Evolutionary conservation across 805 yeast genomes (phyloP), one percentile per base, ranked within the genome.

Genomic region (Kodamaea sagamina): DNA sequence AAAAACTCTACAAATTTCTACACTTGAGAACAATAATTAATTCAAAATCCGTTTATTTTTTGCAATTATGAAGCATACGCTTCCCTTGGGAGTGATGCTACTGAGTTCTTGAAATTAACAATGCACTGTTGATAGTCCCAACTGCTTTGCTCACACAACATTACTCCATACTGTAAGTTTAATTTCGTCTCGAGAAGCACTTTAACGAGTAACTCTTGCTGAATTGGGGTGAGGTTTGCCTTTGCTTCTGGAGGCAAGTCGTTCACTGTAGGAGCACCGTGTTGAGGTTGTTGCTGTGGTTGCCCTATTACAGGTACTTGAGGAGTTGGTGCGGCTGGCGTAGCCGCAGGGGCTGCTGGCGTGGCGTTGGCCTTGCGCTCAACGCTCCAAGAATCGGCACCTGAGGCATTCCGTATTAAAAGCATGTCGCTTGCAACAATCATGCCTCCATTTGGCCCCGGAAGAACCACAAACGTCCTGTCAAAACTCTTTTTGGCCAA

Each of bases 381-480:
- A 8, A 32, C n/a, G 18, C 52, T 54, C 90, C 92, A 87, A 0
- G 87, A 75, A 19, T 75, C 71, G 17, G 65, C 52, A 3, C 78
- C 80, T 1, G 82, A 72, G 50, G 67, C 74, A 5, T 82, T 74
- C 49, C 95, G 79, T 3, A 93, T 65, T 11, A 81, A 72, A 41
- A 93, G 69, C 59, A 87, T 61, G 63, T 93, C 99, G 25, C 95
- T 84, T 11, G 96, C 97, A 22, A 93, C 81, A n/a, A 89, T 70
- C 70, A 88, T 79, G 22, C 79, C 68, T 4, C 89, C 86, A 44
- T 76, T 75, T 12, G 81, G 77, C 10, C 83, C 84, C 1, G 82
- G 83, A 10, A 86, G 81, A 1, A 89, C 82, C n/a, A 87, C 71
- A 59, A 93, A 81, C 0, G 84, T 74, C 57, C 99, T 76, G 61